Evolutionary conservation across 257 asterid species (phyloP).

Genomic region (Solanum rostratum): DNA sequence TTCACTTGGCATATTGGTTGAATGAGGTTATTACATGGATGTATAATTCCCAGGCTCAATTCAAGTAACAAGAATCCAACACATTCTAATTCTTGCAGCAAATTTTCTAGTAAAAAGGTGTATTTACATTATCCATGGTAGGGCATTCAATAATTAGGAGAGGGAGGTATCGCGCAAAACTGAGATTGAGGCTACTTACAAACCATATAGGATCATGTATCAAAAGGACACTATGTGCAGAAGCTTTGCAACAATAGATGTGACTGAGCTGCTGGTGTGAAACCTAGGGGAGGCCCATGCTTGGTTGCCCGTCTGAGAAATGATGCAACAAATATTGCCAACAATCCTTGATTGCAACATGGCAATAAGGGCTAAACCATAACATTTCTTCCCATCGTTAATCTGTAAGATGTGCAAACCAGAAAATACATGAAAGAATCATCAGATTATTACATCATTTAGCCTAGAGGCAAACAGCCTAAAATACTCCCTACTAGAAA

Average conservation of each 20-base stretch:
- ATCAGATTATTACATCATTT: background rate
- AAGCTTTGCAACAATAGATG: background rate
- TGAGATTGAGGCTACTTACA: background rate
- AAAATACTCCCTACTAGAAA: background rate
- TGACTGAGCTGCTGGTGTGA: background rate
- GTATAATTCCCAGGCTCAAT: background rate
- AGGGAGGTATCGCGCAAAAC: background rate
- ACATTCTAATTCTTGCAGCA: background rate
- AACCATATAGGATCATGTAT: background rate
- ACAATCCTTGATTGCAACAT: background rate
- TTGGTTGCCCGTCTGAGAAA: background rate
- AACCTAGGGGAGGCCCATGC: background rate
- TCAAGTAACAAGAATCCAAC: background rate
- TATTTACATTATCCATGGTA: background rate
- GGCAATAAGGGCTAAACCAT: background rate
- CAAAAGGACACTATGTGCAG: background rate
- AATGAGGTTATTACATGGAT: background rate
- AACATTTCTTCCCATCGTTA: background rate
- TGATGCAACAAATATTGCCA: background rate
- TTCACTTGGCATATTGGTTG: background rate
- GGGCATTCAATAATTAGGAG: background rate
- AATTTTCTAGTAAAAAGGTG: background rate
- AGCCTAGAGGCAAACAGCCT: background rate
- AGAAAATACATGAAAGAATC: background rate
- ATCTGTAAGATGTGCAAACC: background rate